Evolutionary conservation across 495 filamentous ascomycete genomes (phyloP), one percentile per base, ranked within the genome.

Genomic region (Lepidopterella palustris): DNA sequence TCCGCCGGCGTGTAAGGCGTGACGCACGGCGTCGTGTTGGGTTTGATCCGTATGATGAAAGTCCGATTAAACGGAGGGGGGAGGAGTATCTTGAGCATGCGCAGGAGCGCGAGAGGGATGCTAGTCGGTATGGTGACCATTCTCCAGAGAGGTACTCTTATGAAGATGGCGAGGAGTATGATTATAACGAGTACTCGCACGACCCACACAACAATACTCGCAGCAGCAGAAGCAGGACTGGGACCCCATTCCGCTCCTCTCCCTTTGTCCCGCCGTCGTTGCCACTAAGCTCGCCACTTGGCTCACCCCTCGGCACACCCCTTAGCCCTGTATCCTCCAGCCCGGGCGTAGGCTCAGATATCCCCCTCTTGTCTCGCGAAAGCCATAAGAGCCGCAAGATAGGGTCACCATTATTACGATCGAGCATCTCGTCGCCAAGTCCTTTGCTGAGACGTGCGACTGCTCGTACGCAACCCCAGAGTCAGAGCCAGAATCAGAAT

Each of bases 41-140:
- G 1, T 97, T 95, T 78, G 92, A 93, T 71, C 89, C 89, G 0
- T 93, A 87, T 69, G 82, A 87, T 55, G 84, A 87, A 63, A 85
- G 82, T 53, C 84, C 84, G 1, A 73, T 87, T 50, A 87, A 87
- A 66, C 74, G 77, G 31, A 73, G 82, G 23, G 81, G 83, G 15
- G 83, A 86, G 62, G 82, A 85, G 27, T 83, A 85, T 55, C 80
- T 83, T 45, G 78, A 82, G 55, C 68, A 69, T 42, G 60, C 62
- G 20, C 47, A 50, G 5, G 47, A 50, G 15, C 8, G 15, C 1
- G 47, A 50, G 5, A 2, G 21, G 3, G 2, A 21, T 24, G 21
- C n/a, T n/a, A n/a, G n/a, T n/a, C n/a, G n/a, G n/a, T n/a, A n/a
- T n/a, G n/a, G n/a, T n/a, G n/a, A n/a, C n/a, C n/a, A n/a, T n/a